Base-by-base conservation (phyloP, 164 flowering plant genomes). In the Stephania japonica region DNA sequence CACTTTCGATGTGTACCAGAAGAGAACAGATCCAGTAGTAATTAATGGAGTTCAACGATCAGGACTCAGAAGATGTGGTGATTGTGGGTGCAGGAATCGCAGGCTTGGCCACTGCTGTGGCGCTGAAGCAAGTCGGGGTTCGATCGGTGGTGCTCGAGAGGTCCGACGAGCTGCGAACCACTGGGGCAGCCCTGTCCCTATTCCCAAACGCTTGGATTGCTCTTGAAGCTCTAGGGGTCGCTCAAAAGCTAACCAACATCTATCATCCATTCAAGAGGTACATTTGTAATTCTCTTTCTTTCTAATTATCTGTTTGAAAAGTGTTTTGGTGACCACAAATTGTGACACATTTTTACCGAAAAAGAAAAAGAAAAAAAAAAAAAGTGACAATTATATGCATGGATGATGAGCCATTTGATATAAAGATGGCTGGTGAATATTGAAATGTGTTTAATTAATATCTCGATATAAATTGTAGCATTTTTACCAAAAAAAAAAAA, bases 161-260 rank as follows among this genome's bases (percentile, higher is more conserved):
- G 56, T 63, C 69, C 7, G 12, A 64, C 11, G 78, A 72, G 74
- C 73, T 81, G 0, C 72, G 84, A 47, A 12, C 80, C 50, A 76
- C 80, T 0, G 84, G 86, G 9, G 74, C 81, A 26, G 79, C 83
- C 27, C 21, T 84, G 0, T 66, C 74, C 13, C 75, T 81, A 9
- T 70, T n/a, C 42, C 76, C 84, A 43, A 81, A 84, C 70, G 86
- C 84, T 14, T 81, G 83, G 83, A 16, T 72, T 0, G 84, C 86
- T 18, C 81, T 84, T n/a, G 70, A 81, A 32, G 81, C 80, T 0
- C 78, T 84, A 18, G 83, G 86, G 0, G 83, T 84, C 2, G 77
- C 78, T 10, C 67, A 82, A 70, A 84, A 84, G 76, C 87, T 87
- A 73, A 65, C 77, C 25, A 27, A 81, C 41, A 10, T 69, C 23